Base-by-base conservation (phyloP, 345 rosid genomes). In the Boechera stricta region DNA sequence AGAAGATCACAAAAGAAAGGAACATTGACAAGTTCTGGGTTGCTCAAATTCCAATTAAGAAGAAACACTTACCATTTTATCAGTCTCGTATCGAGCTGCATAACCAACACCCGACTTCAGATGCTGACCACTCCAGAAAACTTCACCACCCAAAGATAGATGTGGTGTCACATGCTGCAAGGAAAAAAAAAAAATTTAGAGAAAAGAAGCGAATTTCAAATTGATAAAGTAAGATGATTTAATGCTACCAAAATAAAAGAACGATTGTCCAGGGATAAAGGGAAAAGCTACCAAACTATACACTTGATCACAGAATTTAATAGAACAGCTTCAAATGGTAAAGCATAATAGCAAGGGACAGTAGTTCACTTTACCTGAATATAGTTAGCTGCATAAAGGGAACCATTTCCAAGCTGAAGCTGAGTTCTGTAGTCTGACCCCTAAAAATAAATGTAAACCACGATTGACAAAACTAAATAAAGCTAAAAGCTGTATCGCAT, bases 61-160 rank as follows among this genome's bases (percentile, higher is more conserved):
- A 24, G 49, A 36, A 61, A 26, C 41, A 44, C 18, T 66, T 86
- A 94, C 97, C 97, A 89, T 88, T 83, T 92, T 87, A 69, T 90
- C 95, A 4, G 84, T 92, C 81, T 85, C 97, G 56, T 90, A 92
- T 41, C 98, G 88, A 74, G 89, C 95, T 78, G 90, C 98, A 80
- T 88, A 94, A 67, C 97, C 92, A 82, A 90, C 72, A 69, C 89
- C 92, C 15, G 98, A 94, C 78, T 85, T 87, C 42, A 86, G 79
- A 74, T 87, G 94, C 77, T 89, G 86, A 80, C 95, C 95, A 60
- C 85, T 83, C 95, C 93, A 92, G 84, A 92, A 87, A 71, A 88
- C 84, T 84, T 94, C 97, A 67, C 89, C 93, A 45, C 97, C 98
- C 84, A 94, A 69, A 72, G 98, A 86, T 53, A 94, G 62, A 45